Evolutionary conservation across 2,329 filamentous ascomycete species (phyloP), one percentile per base, ranked within the genome.

Genomic region (Lithohypha guttulata): DNA sequence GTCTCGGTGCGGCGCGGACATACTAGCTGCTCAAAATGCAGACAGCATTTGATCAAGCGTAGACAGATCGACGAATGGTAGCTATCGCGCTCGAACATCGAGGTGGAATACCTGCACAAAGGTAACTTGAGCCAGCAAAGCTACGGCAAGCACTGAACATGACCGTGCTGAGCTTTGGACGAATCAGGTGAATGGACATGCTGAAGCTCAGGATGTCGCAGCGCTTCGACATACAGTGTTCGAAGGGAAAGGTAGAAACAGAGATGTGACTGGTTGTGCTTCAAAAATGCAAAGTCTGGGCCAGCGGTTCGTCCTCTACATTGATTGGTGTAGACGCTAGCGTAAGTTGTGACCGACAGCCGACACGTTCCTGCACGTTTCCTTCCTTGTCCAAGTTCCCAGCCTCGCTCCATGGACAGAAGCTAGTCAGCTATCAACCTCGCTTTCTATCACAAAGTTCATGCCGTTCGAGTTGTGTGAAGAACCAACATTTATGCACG

Each of bases 221-320:
- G 26, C 35, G 35, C 35, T 30, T 21, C 33, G 33, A 35, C 4
- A 11, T n/a, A 11, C n/a, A 32, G 14, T 14, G 9, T n/a, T 6
- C 9, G 20, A 25, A 11, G 15, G 10, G 27, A 23, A 25, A 35
- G 35, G 10, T n/a, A 19, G 25, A 30, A 22, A 23, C 26, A 31
- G 26, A 17, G 35, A 39, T 39, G 35, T 31, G 26, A 39, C 35
- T 39, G 35, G 35, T 22, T 22, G 26, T 22, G 35, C 35, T 31
- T 39, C 35, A 39, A 18, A 26, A 18, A 15, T 19, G 26, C 35
- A 15, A 22, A 17, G 3, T 35, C 15, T 35, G 13, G 22, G n/a
- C 15, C 35, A 39, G 35, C 35, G 35, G 26, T 31, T 39, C 11
- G 26, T 39, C 23, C 20, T 17, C 6, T 13, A 11, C 19, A 15